These are phyloP conservation scores for Draba incana DNA, from an alignment of 345 rosid species.

Conservation along the genomic window DNA sequence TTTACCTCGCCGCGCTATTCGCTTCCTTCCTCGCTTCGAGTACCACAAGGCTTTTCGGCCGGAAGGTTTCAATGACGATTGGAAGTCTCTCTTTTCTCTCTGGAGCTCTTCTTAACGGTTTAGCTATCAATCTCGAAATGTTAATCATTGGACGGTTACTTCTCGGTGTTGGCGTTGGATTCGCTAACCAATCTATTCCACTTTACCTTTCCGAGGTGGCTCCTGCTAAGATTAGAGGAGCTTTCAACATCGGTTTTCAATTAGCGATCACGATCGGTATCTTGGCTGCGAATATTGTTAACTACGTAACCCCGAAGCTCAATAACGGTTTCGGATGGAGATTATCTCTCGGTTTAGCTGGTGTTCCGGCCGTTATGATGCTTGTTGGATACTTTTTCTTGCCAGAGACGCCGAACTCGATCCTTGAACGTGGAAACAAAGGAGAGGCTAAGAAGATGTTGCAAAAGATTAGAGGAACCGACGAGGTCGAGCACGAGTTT, in stretches of 20 bases:
- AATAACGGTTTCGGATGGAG: conserved; percentile 45
- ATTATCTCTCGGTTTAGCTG: conserved; percentile 45
- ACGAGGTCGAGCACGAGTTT: conserved; percentile 46
- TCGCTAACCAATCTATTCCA: conserved; percentile 51
- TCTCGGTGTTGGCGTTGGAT: conserved; percentile 56
- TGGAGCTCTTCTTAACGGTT: conserved; percentile 53
- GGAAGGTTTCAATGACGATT: conserved; percentile 44
- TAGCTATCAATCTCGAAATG: conserved; percentile 46
- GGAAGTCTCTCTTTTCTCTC: conserved; percentile 45
- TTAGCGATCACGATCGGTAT: conserved; percentile 46
- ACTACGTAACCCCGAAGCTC: conserved; percentile 37
- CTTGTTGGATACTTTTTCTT: conserved; percentile 30
- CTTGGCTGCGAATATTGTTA: conserved; percentile 43
- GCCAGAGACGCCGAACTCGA: conserved; percentile 54
- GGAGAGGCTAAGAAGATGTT: conserved; percentile 39
- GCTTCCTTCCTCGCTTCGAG: conserved; percentile 43
- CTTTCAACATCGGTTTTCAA: conserved; percentile 46
- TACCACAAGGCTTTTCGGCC: conserved; percentile 36
- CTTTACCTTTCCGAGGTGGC: conserved; percentile 57
- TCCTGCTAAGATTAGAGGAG: conserved; percentile 47
- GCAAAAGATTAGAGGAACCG: conserved; percentile 46
- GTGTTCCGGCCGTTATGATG: conserved; percentile 45
- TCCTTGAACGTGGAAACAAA: conserved; percentile 46
- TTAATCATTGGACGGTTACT: conserved; percentile 51
- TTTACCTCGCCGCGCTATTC: conserved; percentile 49